Evolutionary conservation across 208 protist genomes (phyloP).

Genomic region (Angomonas deanei): DNA sequence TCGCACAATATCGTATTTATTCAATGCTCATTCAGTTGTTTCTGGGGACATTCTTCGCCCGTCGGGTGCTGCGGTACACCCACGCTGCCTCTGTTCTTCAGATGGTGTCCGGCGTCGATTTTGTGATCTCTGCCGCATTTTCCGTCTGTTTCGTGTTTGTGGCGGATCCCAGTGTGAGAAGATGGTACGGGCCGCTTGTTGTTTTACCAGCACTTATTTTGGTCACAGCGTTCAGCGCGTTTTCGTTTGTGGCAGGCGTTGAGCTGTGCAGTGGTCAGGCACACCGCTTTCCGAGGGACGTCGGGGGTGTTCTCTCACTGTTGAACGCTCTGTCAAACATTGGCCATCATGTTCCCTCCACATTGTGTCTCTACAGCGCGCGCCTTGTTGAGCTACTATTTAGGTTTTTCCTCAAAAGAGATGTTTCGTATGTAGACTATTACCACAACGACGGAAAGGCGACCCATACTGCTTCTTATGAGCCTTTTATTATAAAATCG

Average conservation of each 20-base stretch:
- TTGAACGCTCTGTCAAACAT: slow-evolving; percentile 18
- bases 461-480: background rate
- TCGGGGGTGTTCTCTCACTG: slow-evolving; percentile 13
- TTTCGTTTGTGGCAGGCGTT: slow-evolving; percentile 14
- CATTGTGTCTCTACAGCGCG: slow-evolving; percentile 12
- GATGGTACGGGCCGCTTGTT: slow-evolving; percentile 9
- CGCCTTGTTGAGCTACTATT: slow-evolving; percentile 4
- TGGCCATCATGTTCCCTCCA: slow-evolving; percentile 13
- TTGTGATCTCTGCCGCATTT: background rate
- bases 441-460: background rate
- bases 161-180: slow-evolving; percentile 3
- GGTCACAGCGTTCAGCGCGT: slow-evolving; percentile 2
- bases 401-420: slow-evolving; percentile 1
- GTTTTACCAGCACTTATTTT: slow-evolving; percentile 4
- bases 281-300: slow-evolving; percentile 11
- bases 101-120: slow-evolving; percentile 12
- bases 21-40: slow-evolving; percentile 3
- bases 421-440: background rate
- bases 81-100: slow-evolving; percentile 5
- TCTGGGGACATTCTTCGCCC: background rate
- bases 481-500: background rate
- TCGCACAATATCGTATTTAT: slow-evolving; percentile 11
- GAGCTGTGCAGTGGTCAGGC: slow-evolving; percentile 6
- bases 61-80: slow-evolving; percentile 1
- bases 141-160: slow-evolving; percentile 7